phyloP scores from a whole-genome alignment of 352 stramenopile genomes.

The Peronospora tabacina region DNA sequence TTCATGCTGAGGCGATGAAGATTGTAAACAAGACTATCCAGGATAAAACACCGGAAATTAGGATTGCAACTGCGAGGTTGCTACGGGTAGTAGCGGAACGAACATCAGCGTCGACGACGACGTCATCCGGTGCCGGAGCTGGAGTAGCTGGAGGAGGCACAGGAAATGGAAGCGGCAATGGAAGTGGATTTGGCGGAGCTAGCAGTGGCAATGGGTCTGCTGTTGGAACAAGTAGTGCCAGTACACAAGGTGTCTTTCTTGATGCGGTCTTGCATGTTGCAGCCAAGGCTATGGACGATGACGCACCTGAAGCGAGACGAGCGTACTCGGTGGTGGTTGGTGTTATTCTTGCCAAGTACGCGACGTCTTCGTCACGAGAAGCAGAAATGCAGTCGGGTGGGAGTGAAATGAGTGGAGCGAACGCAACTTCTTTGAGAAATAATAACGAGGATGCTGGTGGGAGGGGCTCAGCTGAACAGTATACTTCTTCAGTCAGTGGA shows the following conservation, averaged over 20 bases:
- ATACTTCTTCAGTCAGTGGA: conserved; percentile 17
- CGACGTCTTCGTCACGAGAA: conserved; percentile 39
- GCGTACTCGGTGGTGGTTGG: conserved; percentile 63
- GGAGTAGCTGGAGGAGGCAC: conserved; percentile 9
- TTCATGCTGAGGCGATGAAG: conserved; percentile 63
- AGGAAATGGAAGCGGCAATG: conserved; percentile 18
- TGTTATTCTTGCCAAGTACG: conserved; percentile 71
- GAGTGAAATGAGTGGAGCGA: conserved; percentile 11
- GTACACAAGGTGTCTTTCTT: conserved; percentile 36
- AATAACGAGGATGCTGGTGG: conserved; percentile 32
- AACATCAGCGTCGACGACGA: conserved; percentile 25
- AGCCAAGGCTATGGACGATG: conserved; percentile 74
- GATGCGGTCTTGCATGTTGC: conserved; percentile 66
- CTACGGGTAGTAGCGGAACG: conserved; percentile 56
- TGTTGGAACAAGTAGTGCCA: conserved; percentile 11
- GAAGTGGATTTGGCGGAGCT: conserved; percentile 14
- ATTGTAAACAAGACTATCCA: conserved; percentile 61
- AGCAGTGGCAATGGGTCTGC: conserved; percentile 12
- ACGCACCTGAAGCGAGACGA: conserved; percentile 46
- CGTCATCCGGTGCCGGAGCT: conserved; percentile 10
- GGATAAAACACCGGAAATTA: conserved; percentile 73
- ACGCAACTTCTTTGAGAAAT: conserved; percentile 6
- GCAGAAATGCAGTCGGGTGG: conserved; percentile 31
- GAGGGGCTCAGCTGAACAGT: conserved; percentile 19
- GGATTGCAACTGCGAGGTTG: conserved; percentile 48